Evolutionary conservation across 306 rosid genomes (phyloP).

Genomic region (Lathyrus tuberosus): DNA sequence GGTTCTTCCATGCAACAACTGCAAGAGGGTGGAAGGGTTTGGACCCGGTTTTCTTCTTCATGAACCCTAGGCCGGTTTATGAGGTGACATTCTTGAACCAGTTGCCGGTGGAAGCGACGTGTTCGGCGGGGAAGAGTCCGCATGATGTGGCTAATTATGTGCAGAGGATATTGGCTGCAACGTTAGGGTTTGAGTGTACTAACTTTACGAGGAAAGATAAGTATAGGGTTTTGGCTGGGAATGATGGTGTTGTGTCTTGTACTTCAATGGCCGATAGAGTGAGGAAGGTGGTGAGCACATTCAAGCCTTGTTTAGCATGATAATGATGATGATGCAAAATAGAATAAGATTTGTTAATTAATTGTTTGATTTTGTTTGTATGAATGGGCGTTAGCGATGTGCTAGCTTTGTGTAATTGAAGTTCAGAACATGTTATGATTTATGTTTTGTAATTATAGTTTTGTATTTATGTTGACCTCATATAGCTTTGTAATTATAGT

Average conservation of each 20-base stretch:
- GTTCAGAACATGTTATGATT: background rate
- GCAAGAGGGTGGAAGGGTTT: slow-evolving; percentile 88
- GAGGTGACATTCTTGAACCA: slow-evolving; percentile 93
- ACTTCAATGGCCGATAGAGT: slow-evolving; percentile 50
- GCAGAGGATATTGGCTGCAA: slow-evolving; percentile 80
- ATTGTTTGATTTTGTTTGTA: slow-evolving; percentile 35
- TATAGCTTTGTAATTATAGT: too few species aligned
- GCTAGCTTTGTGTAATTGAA: slow-evolving; percentile 6
- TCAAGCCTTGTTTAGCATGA: slow-evolving; percentile 54
- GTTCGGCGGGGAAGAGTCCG: slow-evolving; percentile 81
- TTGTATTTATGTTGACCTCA: background rate
- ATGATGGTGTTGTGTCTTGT: slow-evolving; percentile 75
- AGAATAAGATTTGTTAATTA: slow-evolving; percentile 16
- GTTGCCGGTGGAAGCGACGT: slow-evolving; percentile 84
- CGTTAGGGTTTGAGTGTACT: slow-evolving; percentile 92
- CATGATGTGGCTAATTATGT: slow-evolving; percentile 94
- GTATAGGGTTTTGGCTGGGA: slow-evolving; percentile 85
- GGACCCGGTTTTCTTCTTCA: slow-evolving; percentile 89
- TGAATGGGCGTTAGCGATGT: background rate
- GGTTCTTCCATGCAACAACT: slow-evolving; percentile 95
- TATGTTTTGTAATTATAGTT: background rate
- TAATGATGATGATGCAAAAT: background rate
- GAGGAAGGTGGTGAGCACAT: slow-evolving; percentile 50
- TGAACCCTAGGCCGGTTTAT: slow-evolving; percentile 90
- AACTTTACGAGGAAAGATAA: slow-evolving; percentile 87